phyloP scores from a whole-genome alignment of 345 rosid species.

The Melastoma malabathricum region DNA sequence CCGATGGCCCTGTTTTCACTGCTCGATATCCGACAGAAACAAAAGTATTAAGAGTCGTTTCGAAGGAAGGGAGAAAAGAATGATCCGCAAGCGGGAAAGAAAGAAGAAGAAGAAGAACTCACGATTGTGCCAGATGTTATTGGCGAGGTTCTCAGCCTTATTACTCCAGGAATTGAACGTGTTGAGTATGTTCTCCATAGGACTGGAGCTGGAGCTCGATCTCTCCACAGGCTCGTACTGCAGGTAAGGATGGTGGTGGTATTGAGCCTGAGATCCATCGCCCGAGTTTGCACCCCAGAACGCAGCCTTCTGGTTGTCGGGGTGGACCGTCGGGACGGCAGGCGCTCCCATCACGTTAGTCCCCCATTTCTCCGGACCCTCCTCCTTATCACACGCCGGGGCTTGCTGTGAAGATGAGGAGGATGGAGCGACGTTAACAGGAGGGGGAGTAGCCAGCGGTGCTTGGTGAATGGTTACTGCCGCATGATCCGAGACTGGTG shows the following conservation, averaged over 20 bases:
- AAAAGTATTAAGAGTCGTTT: neutral
- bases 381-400: constrained; percentile 5
- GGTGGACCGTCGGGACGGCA: constrained; percentile 38
- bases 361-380: constrained; percentile 32
- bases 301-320: constrained; percentile 51
- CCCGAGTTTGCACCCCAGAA: constrained; percentile 24
- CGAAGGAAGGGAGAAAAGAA: neutral
- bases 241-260: constrained; percentile 32
- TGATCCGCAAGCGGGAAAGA: neutral
- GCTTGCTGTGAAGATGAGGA: constrained; percentile 7
- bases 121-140: constrained; percentile 47
- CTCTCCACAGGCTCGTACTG: constrained; percentile 26
- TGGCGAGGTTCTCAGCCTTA: constrained; percentile 39
- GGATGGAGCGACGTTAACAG: constrained; percentile 1
- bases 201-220: constrained; percentile 19
- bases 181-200: constrained; percentile 37
- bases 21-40: neutral
- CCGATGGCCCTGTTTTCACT: constrained; percentile 36
- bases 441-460: neutral
- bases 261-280: constrained; percentile 13
- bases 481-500: neutral
- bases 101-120: constrained; percentile 2
- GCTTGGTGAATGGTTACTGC: neutral
- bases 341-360: constrained; percentile 46
- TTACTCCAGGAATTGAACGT: constrained; percentile 34